phyloP scores from a whole-genome alignment of 2,329 filamentous ascomycete genomes.

The Alternaria ventricosa region DNA sequence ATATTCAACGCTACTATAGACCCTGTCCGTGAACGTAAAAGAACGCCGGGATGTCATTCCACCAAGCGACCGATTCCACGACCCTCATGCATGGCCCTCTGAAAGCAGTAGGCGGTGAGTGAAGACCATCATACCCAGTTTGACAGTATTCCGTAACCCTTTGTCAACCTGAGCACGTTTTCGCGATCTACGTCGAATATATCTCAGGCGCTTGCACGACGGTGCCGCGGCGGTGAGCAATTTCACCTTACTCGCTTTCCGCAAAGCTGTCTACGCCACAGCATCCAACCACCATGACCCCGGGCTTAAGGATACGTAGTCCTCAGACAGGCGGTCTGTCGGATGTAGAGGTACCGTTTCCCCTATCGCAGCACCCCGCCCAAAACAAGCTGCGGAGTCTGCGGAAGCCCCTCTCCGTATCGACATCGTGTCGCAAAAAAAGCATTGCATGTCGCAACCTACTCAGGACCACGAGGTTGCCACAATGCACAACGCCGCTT shows the following conservation, averaged over 20 bases:
- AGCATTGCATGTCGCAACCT: constrained; percentile 15
- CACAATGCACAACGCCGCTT: constrained; percentile 15
- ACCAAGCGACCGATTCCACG: constrained; percentile 13
- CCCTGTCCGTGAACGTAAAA: constrained; percentile 9
- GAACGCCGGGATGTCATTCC: constrained; percentile 12
- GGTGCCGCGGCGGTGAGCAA: constrained; percentile 24
- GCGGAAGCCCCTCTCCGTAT: constrained; percentile 27
- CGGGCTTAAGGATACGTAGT: constrained; percentile 7
- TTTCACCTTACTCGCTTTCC: constrained; percentile 5
- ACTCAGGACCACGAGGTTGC: constrained; percentile 23
- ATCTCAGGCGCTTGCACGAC: constrained; percentile 9
- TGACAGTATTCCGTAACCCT: background rate
- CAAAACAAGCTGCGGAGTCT: constrained; percentile 28
- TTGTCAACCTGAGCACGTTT: background rate
- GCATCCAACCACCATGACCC: constrained; percentile 13
- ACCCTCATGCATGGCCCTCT: constrained; percentile 17
- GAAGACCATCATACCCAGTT: background rate
- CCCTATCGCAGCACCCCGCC: constrained; percentile 20
- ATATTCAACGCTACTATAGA: constrained; percentile 31
- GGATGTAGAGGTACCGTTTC: constrained; percentile 29
- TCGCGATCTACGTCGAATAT: constrained; percentile 4
- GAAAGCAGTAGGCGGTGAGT: constrained; percentile 22
- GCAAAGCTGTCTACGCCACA: constrained; percentile 6
- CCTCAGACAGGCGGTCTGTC: constrained; percentile 28
- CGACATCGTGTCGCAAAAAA: constrained; percentile 12